Evolutionary conservation across 2,329 filamentous ascomycete species (phyloP).

Genomic region (Botrytis elliptica): DNA sequence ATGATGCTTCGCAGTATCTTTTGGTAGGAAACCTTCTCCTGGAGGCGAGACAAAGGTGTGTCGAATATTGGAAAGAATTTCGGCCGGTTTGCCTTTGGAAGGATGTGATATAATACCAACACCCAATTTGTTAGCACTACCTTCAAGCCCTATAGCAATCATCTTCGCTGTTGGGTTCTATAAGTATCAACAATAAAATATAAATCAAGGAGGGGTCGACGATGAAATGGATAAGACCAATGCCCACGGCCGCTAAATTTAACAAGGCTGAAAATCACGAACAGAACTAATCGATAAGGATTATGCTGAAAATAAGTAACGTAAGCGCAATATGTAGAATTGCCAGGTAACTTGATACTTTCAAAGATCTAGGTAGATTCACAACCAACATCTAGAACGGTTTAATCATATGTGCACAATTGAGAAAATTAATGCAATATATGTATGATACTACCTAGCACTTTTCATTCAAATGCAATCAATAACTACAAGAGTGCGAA

Average conservation of each 20-base stretch:
- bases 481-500: constrained; percentile 17
- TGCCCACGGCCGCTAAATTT: constrained; percentile 8
- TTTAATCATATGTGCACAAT: neutral
- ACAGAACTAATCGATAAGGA: constrained; percentile 21
- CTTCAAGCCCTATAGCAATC: constrained; percentile 77
- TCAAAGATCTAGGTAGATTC: neutral
- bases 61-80: constrained; percentile 87
- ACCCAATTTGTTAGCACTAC: constrained; percentile 96
- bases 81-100: constrained; percentile 47
- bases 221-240: constrained; percentile 4
- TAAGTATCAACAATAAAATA: neutral
- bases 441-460: neutral
- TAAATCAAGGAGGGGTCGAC: constrained; percentile 4
- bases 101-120: constrained; percentile 87
- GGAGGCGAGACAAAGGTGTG: constrained; percentile 92
- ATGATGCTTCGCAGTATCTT: constrained; percentile 94
- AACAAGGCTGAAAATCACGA: constrained; percentile 16
- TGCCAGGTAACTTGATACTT: neutral
- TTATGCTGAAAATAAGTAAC: neutral
- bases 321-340: neutral
- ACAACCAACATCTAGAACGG: neutral
- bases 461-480: neutral
- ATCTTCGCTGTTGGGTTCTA: constrained; percentile 40
- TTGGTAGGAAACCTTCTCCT: constrained; percentile 91
- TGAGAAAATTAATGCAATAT: neutral